Percentiles rank a stretch among this genome's conserved stretches.
phyloP scores from a whole-genome alignment of 2,329 filamentous ascomycete species.

The Aureobasidium lini region DNA sequence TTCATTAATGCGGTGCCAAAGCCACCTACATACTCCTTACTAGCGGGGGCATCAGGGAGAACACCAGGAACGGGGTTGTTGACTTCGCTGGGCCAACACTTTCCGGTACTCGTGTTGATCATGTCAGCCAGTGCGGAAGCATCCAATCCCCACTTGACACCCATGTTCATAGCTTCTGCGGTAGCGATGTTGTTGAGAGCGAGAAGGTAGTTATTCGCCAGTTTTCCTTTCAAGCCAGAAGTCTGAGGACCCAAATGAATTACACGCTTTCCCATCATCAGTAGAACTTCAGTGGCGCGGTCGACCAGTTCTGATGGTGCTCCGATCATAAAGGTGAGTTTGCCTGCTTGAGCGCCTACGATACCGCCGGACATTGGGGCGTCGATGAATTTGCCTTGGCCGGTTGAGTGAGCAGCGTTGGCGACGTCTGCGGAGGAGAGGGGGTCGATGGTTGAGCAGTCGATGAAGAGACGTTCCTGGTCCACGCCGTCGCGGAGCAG shows the following conservation, averaged over 20 bases:
- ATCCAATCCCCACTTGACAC: constrained; percentile 55
- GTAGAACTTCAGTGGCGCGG: constrained; percentile 60
- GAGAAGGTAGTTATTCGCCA: constrained; percentile 95
- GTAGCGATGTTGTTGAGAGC: constrained; percentile 82
- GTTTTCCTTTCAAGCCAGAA: constrained; percentile 79
- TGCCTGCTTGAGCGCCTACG: constrained; percentile 78
- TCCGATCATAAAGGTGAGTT: constrained; percentile 94
- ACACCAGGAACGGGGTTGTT: constrained; percentile 94
- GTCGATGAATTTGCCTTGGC: constrained; percentile 75
- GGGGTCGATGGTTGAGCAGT: constrained; percentile 94
- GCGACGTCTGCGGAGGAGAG: constrained; percentile 74
- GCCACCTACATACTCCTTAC: constrained; percentile 56
- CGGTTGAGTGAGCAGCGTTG: constrained; percentile 56
- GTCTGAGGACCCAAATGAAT: constrained; percentile 81
- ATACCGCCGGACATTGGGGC: constrained; percentile 97
- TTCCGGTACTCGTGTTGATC: constrained; percentile 90
- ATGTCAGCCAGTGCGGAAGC: constrained; percentile 67
- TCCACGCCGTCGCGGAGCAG: constrained; percentile 42
- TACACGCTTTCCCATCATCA: constrained; percentile 78
- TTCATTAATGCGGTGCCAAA: constrained; percentile 44
- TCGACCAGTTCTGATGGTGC: constrained; percentile 54
- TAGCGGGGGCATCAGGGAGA: constrained; percentile 65
- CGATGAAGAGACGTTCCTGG: constrained; percentile 74
- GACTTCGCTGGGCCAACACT: constrained; percentile 89
- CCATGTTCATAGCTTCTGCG: constrained; percentile 60